Base-by-base conservation (phyloP, 192 early-diverging fungal genomes). In the Gaertneriomyces semiglobifer region DNA sequence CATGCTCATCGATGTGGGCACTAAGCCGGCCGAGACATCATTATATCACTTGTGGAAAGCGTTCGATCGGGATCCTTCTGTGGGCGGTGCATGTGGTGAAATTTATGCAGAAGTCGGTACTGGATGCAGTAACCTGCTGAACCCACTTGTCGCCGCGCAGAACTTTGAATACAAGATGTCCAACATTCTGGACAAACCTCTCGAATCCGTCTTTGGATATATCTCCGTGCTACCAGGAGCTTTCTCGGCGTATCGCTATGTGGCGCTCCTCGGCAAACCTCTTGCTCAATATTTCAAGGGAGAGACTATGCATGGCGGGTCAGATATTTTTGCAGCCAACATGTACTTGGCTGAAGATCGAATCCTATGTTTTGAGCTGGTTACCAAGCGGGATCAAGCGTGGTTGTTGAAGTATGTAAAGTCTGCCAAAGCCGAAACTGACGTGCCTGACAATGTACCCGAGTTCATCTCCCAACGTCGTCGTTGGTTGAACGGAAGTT, bases 151-250 rank as follows among this genome's bases (percentile, higher is more conserved):
- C 0, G 95, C 95, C 3, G 88, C 91, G 5, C 95, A 97, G 77
- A 97, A 96, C 70, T 97, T 97, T 80, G 95, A 97, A 83, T 97
- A 97, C 86, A 97, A 97, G 70, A 96, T 96, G 84, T 92, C 89
- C 50, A 96, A 96, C 72, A 96, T 96, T 53, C 85, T 97, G 16
- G 95, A 97, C 81, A 97, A 97, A 79, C 93, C 95, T 6, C 81
- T 97, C 14, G 95, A 97, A 67, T 90, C 88, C 5, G 86, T 92
- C 16, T 91, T 91, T 60, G 92, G 92, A 4, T 94, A 90, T 60
- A 94, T 94, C 58, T 88, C 88, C 3, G 92, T 93, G 52, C 81
- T 93, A 58, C 91, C 92, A 18, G 95, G 95, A 44, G 95, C 95
- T 19, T 98, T 98, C 75, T 96, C 94, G 3, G 95, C 94, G 14